Evolutionary conservation across 345 rosid species (phyloP).

Genomic region (Boechera stricta): DNA sequence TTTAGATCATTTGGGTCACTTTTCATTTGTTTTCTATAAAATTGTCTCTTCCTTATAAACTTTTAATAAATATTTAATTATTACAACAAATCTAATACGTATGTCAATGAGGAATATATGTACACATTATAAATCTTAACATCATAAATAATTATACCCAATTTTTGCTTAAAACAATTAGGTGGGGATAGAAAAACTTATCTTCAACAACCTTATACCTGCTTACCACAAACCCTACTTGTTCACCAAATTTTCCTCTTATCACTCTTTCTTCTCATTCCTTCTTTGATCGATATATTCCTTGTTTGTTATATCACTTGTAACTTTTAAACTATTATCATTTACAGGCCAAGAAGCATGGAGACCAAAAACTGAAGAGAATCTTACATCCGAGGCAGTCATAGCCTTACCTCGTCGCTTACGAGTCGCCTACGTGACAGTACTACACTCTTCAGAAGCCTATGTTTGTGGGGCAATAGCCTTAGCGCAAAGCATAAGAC

Average conservation of each 20-base stretch:
- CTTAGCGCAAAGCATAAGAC: constrained; percentile 76
- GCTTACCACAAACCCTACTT: constrained; percentile 19
- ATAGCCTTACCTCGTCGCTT: neutral
- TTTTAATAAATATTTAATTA: neutral
- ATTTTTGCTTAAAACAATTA: neutral
- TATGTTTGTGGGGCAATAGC: constrained; percentile 95
- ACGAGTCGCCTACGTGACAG: constrained; percentile 72
- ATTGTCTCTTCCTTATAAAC: neutral
- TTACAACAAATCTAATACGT: neutral
- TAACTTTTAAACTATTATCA: neutral
- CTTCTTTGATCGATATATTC: neutral
- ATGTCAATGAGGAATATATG: neutral
- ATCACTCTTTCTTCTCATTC: neutral
- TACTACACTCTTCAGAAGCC: constrained; percentile 84
- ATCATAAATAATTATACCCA: neutral
- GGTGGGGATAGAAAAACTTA: constrained; percentile 9
- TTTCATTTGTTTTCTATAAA: neutral
- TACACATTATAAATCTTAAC: neutral
- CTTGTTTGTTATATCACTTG: neutral
- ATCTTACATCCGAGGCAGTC: neutral
- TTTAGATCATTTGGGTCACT: too few relatives aligned
- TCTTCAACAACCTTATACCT: constrained; percentile 11
- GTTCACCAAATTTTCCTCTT: constrained; percentile 5
- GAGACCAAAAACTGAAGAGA: constrained; percentile 28
- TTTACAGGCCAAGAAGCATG: constrained; percentile 45